Evolutionary conservation across 495 filamentous ascomycete genomes (phyloP), one percentile per base, ranked within the genome.

Genomic region (Copromyces sp.): DNA sequence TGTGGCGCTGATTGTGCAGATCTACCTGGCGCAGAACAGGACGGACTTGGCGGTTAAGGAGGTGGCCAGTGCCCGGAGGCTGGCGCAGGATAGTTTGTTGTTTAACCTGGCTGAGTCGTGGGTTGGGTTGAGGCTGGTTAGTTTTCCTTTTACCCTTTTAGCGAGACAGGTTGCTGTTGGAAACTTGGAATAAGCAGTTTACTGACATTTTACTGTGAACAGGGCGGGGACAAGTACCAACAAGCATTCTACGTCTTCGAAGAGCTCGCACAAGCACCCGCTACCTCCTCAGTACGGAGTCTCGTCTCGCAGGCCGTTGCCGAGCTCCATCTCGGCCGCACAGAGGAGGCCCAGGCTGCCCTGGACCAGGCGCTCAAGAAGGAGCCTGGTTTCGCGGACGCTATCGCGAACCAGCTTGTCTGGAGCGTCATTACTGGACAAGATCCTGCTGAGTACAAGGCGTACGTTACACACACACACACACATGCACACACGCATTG

Each of bases 191-290:
- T 45, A 35, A 65, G 53, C 53, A 0, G 6, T 65, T 65, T 42
- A 70, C 69, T 76, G 42, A 74, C 59, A 37, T 12, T 11, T 42
- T 40, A 35, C 61, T n/a, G 32, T 8, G 11, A 72, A 59, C 69
- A 96, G 93, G 95, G 95, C 78, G 94, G 94, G 74, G 95, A 98
- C 74, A 94, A 92, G 81, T 99, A 98, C 84, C 95, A 98, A 81
- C 91, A 93, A 75, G 92, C 95, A 42, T 99, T 95, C 84, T 99
- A 99, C 87, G 94, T 99, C 76, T 99, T 93, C 79, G 95, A 98
- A 83, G 95, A 99, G 81, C 89, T 99, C 45, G 95, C 95, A 29
- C 92, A 96, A 81, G 89, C 91, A 32, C 91, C 93, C 20, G 88
- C 91, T 69, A 89, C 90, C 41, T 87, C 90, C 7, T 89, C 91